These are phyloP conservation scores for Nigrospora sphaerica DNA, from an alignment of 2,329 filamentous ascomycete genomes.

Conservation along the genomic window DNA sequence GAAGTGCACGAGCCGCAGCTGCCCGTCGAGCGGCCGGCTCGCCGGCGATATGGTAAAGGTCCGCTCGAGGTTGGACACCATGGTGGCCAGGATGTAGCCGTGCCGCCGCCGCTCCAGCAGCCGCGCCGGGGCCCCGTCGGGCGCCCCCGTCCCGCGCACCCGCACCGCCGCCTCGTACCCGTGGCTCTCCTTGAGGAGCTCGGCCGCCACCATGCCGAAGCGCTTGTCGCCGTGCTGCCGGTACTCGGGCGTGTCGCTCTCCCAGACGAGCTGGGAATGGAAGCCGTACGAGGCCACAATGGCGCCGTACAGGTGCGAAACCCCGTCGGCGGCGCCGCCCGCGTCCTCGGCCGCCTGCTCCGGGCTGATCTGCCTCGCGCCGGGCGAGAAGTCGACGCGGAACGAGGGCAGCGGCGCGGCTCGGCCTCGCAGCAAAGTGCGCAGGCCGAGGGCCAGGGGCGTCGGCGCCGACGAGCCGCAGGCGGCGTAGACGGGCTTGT, in stretches of 20 bases:
- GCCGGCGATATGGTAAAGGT: conserved; percentile 75
- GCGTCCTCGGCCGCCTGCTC: conserved; percentile 1
- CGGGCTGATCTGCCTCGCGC: conserved; percentile 41
- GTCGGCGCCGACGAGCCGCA: conserved; percentile 22
- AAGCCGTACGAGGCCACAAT: conserved; percentile 89
- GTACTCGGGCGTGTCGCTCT: conserved; percentile 80
- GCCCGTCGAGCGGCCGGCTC: conserved; percentile 62
- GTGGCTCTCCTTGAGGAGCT: conserved; percentile 55
- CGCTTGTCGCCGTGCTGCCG: conserved; percentile 69
- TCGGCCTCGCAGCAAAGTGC: conserved; percentile 52
- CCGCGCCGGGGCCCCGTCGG: conserved; percentile 4
- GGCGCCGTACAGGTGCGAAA: conserved; percentile 55
- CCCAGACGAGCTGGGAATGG: conserved; percentile 81
- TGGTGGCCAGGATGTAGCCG: conserved; percentile 67
- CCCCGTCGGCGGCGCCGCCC: conserved; percentile 1
- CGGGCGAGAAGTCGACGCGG: conserved; percentile 51
- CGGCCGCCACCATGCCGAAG: conserved; percentile 77
- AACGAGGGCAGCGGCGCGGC: conserved; percentile 55
- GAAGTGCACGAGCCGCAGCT: conserved; percentile 68
- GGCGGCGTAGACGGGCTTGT: conserved; percentile 46
- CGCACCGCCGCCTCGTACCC: conserved; percentile 39
- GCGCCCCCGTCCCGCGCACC: conserved; percentile 10
- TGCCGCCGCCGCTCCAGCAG: conserved; percentile 41
- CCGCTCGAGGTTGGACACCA: conserved; percentile 77
- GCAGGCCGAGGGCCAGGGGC: conserved; percentile 41